phyloP scores from a whole-genome alignment of 1,139 yeast species.

The Chernovozyma sophiae-reginae region DNA sequence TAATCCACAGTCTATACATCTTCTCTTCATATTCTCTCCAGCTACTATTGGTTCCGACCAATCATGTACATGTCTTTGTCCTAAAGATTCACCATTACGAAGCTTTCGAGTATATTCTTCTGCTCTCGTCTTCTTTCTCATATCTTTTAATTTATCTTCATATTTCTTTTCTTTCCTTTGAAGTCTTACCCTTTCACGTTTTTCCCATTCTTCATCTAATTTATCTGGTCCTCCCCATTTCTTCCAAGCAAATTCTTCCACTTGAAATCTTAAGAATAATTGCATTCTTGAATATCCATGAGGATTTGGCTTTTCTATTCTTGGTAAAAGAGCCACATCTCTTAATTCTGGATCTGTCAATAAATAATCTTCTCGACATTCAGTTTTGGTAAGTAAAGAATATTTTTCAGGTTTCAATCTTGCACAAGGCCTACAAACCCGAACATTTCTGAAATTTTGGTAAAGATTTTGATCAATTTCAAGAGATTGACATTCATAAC shows the following conservation, averaged over 20 bases:
- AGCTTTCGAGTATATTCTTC: constrained; percentile 78
- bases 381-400: constrained; percentile 88
- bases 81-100: constrained; percentile 50
- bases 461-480: constrained; percentile 75
- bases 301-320: constrained; percentile 90
- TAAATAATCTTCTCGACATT: constrained; percentile 87
- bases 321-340: constrained; percentile 63
- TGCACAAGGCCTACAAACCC: constrained; percentile 80
- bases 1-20: constrained; percentile 82
- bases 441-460: constrained; percentile 57
- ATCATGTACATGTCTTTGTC: constrained; percentile 65
- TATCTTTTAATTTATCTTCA: constrained; percentile 68
- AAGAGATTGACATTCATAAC: constrained; percentile 73
- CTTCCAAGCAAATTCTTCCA: constrained; percentile 85
- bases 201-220: constrained; percentile 87
- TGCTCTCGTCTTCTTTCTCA: constrained; percentile 89
- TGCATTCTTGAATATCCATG: constrained; percentile 95
- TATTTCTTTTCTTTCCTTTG: constrained; percentile 77
- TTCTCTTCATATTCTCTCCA: constrained; percentile 46
- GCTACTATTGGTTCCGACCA: constrained; percentile 63
- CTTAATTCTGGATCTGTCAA: constrained; percentile 88
- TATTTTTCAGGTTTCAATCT: constrained; percentile 79
- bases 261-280: constrained; percentile 80
- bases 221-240: constrained; percentile 95
- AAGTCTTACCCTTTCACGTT: constrained; percentile 68